Evolutionary conservation across 2,329 filamentous ascomycete genomes (phyloP).

Genomic region (Pseudogymnoascus verrucosus): DNA sequence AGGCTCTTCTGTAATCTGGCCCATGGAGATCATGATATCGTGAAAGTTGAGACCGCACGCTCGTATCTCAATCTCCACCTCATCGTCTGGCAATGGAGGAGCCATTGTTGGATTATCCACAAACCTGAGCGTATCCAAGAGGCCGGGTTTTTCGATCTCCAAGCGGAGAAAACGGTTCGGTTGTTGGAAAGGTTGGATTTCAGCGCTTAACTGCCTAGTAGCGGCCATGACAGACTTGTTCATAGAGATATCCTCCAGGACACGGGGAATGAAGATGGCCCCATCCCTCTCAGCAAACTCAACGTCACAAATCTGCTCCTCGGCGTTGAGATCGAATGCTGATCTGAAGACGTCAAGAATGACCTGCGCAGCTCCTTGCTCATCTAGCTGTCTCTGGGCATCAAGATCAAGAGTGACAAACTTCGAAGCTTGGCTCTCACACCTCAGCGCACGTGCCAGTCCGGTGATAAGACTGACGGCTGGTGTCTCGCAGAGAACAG

Average conservation of each 20-base stretch:
- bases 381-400: slow-evolving; percentile 27
- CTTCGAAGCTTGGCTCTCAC: slow-evolving; percentile 11
- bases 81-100: no score
- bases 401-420: slow-evolving; percentile 22
- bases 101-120: slow-evolving; percentile 14
- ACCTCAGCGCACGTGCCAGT: slow-evolving; percentile 13
- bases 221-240: slow-evolving; percentile 21
- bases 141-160: slow-evolving; percentile 19
- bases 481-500: slow-evolving; percentile 10
- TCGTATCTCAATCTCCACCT: no score
- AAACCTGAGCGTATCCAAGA: slow-evolving; percentile 25
- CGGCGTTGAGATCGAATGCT: slow-evolving; percentile 11
- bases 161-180: slow-evolving; percentile 32
- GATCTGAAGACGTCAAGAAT: slow-evolving; percentile 17
- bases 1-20: no score
- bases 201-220: no score
- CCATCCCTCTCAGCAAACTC: slow-evolving; percentile 22
- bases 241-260: slow-evolving; percentile 24
- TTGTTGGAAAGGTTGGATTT: slow-evolving; percentile 16
- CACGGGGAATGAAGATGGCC: slow-evolving; percentile 22
- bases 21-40: no score
- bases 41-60: no score
- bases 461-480: slow-evolving; percentile 9
- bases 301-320: slow-evolving; percentile 14
- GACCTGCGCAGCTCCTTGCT: slow-evolving; percentile 19